These are phyloP conservation scores for Diutina sp. DNA, from an alignment of 1,139 yeast genomes.

Conservation along the genomic window DNA sequence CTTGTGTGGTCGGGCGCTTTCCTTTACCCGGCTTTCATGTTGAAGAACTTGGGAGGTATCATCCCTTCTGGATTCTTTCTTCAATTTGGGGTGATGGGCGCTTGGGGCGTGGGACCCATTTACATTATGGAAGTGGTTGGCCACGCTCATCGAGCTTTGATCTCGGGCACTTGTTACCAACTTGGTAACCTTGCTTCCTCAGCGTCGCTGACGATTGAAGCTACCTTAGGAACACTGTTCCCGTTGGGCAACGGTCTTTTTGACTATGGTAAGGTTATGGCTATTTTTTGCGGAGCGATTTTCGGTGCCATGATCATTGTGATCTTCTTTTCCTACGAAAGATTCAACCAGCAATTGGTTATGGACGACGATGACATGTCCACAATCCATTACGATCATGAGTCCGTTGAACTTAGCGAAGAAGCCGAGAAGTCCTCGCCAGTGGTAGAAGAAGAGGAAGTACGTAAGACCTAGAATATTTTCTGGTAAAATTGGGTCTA, in stretches of 20 bases:
- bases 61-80: conserved; percentile 72
- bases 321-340: conserved; percentile 63
- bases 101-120: conserved; percentile 79
- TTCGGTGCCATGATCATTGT: conserved; percentile 48
- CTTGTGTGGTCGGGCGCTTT: conserved; percentile 56
- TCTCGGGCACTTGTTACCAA: conserved; percentile 68
- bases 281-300: conserved; percentile 72
- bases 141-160: conserved; percentile 62
- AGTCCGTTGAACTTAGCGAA: background rate
- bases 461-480: background rate
- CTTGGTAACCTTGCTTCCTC: conserved; percentile 76
- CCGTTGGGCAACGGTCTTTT: conserved; percentile 20
- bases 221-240: conserved; percentile 58
- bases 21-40: conserved; percentile 65
- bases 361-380: conserved; percentile 8
- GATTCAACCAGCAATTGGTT: conserved; percentile 12
- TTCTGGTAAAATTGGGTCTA: background rate
- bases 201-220: conserved; percentile 74
- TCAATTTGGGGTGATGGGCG: conserved; percentile 77
- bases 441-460: background rate
- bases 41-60: conserved; percentile 31
- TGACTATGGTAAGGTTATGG: conserved; percentile 48
- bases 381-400: conserved; percentile 3
- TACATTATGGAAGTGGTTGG: conserved; percentile 65
- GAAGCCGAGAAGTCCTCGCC: background rate